Conservation (phyloP, 768 basidiomycete genomes). For the Sarcodon sp. region DNA sequence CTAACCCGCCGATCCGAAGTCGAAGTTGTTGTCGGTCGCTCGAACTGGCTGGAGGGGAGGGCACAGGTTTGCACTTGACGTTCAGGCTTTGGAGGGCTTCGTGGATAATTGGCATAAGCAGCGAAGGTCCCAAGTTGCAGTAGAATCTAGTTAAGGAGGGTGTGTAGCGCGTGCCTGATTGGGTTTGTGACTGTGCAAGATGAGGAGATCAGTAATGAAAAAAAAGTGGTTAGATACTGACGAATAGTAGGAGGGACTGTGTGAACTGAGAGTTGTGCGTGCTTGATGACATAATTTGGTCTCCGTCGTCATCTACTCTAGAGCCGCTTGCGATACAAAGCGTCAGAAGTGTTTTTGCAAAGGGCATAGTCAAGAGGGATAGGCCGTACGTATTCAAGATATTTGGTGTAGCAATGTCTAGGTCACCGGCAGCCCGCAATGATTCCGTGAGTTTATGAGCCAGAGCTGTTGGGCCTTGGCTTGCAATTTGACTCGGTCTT, state of each 20-base stretch:
- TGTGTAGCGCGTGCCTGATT: constrained; percentile 56
- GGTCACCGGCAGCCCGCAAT: constrained; percentile 59
- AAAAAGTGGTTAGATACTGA: constrained; percentile 23
- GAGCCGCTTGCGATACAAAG: constrained; percentile 8
- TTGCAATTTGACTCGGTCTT: constrained; percentile 62
- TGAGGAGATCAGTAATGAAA: background rate
- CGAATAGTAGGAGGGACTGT: constrained; percentile 70
- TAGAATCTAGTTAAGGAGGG: constrained; percentile 80
- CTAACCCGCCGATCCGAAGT: constrained; percentile 57
- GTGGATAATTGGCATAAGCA: constrained; percentile 40
- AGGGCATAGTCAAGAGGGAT: background rate
- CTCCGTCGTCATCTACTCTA: constrained; percentile 38
- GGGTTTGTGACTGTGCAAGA: constrained; percentile 64
- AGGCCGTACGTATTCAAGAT: constrained; percentile 21
- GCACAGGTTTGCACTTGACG: constrained; percentile 35
- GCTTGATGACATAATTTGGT: constrained; percentile 46
- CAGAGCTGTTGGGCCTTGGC: constrained; percentile 34
- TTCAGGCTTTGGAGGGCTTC: constrained; percentile 34
- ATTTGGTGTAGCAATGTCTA: constrained; percentile 56
- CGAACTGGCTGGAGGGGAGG: constrained; percentile 1
- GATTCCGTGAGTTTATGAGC: constrained; percentile 62
- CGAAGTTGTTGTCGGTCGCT: constrained; percentile 3
- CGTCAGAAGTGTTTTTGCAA: background rate
- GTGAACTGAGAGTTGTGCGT: constrained; percentile 59
- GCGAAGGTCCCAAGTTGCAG: constrained; percentile 37